Conservation (phyloP, 306 rosid species). For the Cicer yamashitae region DNA sequence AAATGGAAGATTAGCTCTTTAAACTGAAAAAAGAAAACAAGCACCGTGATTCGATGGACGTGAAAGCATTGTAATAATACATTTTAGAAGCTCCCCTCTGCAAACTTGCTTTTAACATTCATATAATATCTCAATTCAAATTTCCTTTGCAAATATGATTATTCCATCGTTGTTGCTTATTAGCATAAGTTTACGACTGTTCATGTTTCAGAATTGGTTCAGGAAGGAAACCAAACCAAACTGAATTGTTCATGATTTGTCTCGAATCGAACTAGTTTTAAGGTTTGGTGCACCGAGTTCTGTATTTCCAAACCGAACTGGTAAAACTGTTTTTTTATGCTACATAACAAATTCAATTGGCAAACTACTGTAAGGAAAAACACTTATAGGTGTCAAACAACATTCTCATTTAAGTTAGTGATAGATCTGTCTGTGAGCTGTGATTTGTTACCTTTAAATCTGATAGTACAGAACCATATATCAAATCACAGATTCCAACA, state of each 20-base stretch:
- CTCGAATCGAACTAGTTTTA: too few species aligned
- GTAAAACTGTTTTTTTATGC: too few species aligned
- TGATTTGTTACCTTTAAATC: slow-evolving; percentile 1
- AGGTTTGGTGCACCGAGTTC: too few species aligned
- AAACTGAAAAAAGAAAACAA: slow-evolving; percentile 25
- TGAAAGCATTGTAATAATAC: not conserved
- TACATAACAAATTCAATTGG: slow-evolving; percentile 11
- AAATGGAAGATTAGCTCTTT: slow-evolving; percentile 20
- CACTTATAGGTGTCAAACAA: slow-evolving; percentile 6
- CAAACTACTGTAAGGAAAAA: not conserved
- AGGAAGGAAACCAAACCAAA: too few species aligned
- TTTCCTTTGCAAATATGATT: slow-evolving; percentile 8
- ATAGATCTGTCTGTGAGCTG: slow-evolving; percentile 31
- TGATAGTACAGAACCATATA: slow-evolving; percentile 3
- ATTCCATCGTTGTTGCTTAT: not conserved
- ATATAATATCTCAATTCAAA: slow-evolving; percentile 3
- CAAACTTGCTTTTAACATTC: slow-evolving; percentile 23
- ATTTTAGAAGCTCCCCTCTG: slow-evolving; percentile 27
- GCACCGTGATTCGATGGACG: not conserved
- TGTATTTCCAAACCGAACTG: too few species aligned
- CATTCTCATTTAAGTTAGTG: slow-evolving; percentile 35
- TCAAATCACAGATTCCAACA: slow-evolving; percentile 19
- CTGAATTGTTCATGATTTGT: too few species aligned
- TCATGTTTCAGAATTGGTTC: too few species aligned
- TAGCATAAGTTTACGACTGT: not conserved